phyloP scores from a whole-genome alignment of 495 filamentous ascomycete genomes.

The Aspergillus homomorphus region DNA sequence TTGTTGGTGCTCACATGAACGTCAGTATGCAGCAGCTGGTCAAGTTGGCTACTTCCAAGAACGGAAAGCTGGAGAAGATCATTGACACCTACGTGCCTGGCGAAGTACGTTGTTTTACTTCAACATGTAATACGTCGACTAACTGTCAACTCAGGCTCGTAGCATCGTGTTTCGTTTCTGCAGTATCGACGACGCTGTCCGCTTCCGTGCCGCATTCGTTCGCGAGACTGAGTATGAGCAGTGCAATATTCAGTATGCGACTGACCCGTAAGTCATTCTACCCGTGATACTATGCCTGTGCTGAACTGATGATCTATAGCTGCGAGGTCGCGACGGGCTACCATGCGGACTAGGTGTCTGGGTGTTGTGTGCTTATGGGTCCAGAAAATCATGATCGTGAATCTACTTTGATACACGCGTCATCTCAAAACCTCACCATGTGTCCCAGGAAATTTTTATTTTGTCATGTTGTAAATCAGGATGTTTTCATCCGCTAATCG shows the following conservation, averaged over 20 bases:
- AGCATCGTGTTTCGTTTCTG: constrained; percentile 42
- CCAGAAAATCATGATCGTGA: not conserved
- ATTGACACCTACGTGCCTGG: constrained; percentile 26
- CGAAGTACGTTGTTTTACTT: constrained; percentile 27
- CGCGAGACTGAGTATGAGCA: constrained; percentile 43
- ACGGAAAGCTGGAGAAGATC: constrained; percentile 39
- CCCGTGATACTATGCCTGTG: not conserved
- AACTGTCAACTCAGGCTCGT: constrained; percentile 24
- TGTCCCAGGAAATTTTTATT: too few species aligned
- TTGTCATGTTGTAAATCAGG: not conserved
- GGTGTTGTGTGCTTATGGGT: not conserved
- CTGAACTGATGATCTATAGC: constrained; percentile 16
- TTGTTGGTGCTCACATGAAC: constrained; percentile 35
- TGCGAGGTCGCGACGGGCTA: constrained; percentile 35
- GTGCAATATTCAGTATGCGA: constrained; percentile 36
- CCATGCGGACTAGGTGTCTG: constrained; percentile 25
- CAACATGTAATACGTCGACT: not conserved
- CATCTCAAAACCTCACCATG: too few species aligned
- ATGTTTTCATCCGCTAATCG: not conserved
- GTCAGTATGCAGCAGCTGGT: constrained; percentile 27
- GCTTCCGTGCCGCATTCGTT: constrained; percentile 32
- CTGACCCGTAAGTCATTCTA: constrained; percentile 41
- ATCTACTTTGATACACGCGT: not conserved
- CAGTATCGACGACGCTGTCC: constrained; percentile 38
- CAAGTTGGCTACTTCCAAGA: constrained; percentile 27